Evolutionary conservation across 805 yeast species (phyloP).

Genomic region (Candida jianshihensis): DNA sequence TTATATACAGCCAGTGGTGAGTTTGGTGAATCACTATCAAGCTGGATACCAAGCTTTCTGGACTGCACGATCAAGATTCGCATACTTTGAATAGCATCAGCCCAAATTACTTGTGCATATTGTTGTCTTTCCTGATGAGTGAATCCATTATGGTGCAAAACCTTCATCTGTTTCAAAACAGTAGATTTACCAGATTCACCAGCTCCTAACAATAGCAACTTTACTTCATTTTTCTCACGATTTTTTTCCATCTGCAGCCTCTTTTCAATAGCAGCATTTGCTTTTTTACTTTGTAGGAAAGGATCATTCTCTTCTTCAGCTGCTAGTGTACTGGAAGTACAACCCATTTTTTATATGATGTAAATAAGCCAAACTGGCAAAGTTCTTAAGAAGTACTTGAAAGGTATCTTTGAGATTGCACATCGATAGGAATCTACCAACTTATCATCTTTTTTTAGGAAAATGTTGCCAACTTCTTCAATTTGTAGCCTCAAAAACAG

Average conservation of each 20-base stretch:
- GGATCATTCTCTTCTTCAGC: slow-evolving; percentile 41
- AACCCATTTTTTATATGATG: slow-evolving; percentile 48
- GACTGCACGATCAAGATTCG: slow-evolving; percentile 72
- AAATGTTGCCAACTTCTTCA: too few species aligned
- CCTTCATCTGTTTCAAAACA: slow-evolving; percentile 79
- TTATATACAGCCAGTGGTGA: slow-evolving; percentile 40
- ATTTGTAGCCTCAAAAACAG: too few species aligned
- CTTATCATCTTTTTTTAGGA: too few species aligned
- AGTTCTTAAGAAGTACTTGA: too few species aligned
- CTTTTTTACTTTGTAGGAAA: slow-evolving; percentile 43
- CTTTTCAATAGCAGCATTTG: slow-evolving; percentile 61
- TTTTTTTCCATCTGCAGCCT: slow-evolving; percentile 45
- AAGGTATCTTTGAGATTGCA: neutral
- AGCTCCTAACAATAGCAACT: slow-evolving; percentile 78
- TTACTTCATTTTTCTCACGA: slow-evolving; percentile 52
- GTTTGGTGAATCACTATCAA: slow-evolving; percentile 57
- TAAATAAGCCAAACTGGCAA: neutral
- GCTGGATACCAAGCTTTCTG: slow-evolving; percentile 49
- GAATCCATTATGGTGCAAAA: slow-evolving; percentile 83
- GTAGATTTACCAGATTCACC: slow-evolving; percentile 96
- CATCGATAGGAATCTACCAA: neutral
- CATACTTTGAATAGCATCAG: slow-evolving; percentile 83
- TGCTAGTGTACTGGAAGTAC: slow-evolving; percentile 46
- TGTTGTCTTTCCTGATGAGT: slow-evolving; percentile 69
- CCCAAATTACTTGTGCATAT: slow-evolving; percentile 87